A percentile compares a stretch with the other conserved stretches of the same genome.
Conservation (phyloP, 2,329 filamentous ascomycete species). For the Paraphoma sp. region DNA sequence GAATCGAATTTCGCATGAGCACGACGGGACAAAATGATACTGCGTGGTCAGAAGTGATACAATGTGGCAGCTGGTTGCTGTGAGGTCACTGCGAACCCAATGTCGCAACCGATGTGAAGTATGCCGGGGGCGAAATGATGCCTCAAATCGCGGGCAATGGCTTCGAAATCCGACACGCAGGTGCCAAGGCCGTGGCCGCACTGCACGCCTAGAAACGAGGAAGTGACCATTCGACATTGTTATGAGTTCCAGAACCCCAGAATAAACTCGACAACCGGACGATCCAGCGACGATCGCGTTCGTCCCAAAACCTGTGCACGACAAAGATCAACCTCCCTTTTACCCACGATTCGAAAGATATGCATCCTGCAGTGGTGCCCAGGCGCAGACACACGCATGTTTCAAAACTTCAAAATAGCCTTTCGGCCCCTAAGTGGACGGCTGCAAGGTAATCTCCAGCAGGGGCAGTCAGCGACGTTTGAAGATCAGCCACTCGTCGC, state of each 20-base stretch:
- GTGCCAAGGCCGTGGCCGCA: not conserved
- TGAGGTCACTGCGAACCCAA: not conserved
- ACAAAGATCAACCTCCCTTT: not conserved
- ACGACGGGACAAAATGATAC: not conserved
- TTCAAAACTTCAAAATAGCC: constrained; percentile 3
- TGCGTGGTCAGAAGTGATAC: not conserved
- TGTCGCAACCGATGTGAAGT: not conserved
- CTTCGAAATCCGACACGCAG: not conserved
- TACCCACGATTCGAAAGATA: not conserved
- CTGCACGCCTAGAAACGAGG: not conserved
- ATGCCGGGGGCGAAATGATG: not conserved
- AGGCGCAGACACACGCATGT: not conserved
- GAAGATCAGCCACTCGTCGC: constrained; percentile 41
- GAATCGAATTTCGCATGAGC: not conserved
- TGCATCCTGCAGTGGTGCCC: no score
- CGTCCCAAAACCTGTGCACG: not conserved
- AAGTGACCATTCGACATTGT: not conserved
- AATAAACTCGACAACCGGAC: not conserved
- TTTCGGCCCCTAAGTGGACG: not conserved
- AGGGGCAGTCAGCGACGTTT: constrained; percentile 36
- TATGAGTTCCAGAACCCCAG: not conserved
- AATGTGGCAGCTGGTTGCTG: not conserved
- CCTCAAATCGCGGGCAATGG: not conserved
- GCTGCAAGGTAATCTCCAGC: constrained; percentile 28
- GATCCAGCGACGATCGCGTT: not conserved